Evolutionary conservation across 1,284 basidiomycete species (phyloP).

Genomic region (Papiliotrema flavescens): DNA sequence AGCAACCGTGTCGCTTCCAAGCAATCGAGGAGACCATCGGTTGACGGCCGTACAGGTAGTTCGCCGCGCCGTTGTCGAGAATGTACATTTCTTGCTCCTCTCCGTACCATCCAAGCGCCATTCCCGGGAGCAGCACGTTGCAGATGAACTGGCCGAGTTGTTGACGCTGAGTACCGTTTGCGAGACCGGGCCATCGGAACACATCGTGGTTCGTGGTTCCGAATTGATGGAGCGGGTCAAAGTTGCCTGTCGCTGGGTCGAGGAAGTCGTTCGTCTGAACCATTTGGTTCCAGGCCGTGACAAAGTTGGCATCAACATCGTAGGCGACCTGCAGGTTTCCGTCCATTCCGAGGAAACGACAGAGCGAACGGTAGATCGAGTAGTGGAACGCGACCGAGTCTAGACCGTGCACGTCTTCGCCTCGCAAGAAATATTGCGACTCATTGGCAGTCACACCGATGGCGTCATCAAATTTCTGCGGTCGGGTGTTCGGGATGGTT

Average conservation of each 20-base stretch:
- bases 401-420: constrained; percentile 59
- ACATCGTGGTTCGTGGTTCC: constrained; percentile 89
- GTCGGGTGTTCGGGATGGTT: constrained; percentile 60
- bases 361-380: constrained; percentile 77
- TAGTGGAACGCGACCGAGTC: constrained; percentile 86
- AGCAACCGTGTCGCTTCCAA: constrained; percentile 90
- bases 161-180: constrained; percentile 72
- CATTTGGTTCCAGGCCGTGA: constrained; percentile 84
- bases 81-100: constrained; percentile 83
- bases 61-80: constrained; percentile 74
- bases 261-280: constrained; percentile 80
- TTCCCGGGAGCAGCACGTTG: constrained; percentile 76
- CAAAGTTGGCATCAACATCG: constrained; percentile 73
- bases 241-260: constrained; percentile 61
- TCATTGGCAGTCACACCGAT: constrained; percentile 56
- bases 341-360: constrained; percentile 86
- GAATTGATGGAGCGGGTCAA: constrained; percentile 83
- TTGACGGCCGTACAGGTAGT: constrained; percentile 83
- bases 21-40: constrained; percentile 77
- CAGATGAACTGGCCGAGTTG: constrained; percentile 73
- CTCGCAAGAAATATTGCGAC: constrained; percentile 73
- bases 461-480: constrained; percentile 63
- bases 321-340: constrained; percentile 83
- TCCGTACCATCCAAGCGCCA: constrained; percentile 78
- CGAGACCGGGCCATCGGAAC: constrained; percentile 82